Evolutionary conservation across 2,329 filamentous ascomycete genomes (phyloP).

Genomic region (Penicillium freii): DNA sequence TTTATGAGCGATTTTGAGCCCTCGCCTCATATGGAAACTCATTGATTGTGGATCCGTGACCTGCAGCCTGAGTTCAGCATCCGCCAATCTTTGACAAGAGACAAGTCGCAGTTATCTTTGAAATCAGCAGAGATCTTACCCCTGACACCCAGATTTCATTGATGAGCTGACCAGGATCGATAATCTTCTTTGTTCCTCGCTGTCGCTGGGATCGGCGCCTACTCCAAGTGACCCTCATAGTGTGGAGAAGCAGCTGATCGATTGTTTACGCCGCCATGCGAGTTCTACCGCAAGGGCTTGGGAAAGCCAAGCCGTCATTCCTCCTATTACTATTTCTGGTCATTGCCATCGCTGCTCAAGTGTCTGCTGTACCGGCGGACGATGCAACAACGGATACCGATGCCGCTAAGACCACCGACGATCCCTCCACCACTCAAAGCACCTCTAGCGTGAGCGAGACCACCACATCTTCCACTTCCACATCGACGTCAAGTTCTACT

Average conservation of each 20-base stretch:
- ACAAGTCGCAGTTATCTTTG: conserved; percentile 1
- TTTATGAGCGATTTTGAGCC: conserved; percentile 8
- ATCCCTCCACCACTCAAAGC: conserved; percentile 24
- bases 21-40: conserved; percentile 1
- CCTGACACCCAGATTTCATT: not conserved
- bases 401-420: conserved; percentile 23
- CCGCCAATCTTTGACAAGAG: conserved; percentile 2
- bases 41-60: conserved; percentile 2
- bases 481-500: conserved; percentile 16
- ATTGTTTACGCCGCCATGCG: conserved; percentile 25
- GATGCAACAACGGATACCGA: conserved; percentile 20
- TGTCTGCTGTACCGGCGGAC: conserved; percentile 20
- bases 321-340: conserved; percentile 18
- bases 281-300: conserved; percentile 15
- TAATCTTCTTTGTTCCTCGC: conserved; percentile 11
- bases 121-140: not conserved
- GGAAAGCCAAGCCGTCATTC: conserved; percentile 15
- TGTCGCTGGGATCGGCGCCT: conserved; percentile 16
- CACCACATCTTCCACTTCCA: conserved; percentile 17
- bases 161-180: not conserved
- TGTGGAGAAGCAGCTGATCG: conserved; percentile 22
- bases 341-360: conserved; percentile 15
- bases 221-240: conserved; percentile 21
- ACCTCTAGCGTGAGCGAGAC: conserved; percentile 20
- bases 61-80: conserved; percentile 9